Evolutionary conservation across 768 basidiomycete species (phyloP).

Genomic region (Leccinum boreale): DNA sequence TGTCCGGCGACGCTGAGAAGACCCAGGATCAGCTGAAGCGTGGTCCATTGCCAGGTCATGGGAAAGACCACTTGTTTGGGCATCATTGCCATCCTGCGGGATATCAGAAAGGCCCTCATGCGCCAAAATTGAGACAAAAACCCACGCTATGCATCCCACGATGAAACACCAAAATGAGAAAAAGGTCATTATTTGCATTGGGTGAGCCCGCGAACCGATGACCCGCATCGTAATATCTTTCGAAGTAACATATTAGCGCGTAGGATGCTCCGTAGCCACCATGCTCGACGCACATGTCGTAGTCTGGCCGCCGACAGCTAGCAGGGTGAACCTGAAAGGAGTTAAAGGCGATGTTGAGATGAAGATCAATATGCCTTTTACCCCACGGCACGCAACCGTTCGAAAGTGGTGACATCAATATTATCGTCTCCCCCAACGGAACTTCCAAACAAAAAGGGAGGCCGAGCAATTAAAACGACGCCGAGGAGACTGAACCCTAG

Average conservation of each 20-base stretch:
- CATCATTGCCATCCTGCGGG: slow-evolving; percentile 9
- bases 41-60: slow-evolving; percentile 16
- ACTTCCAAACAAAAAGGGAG: slow-evolving; percentile 65
- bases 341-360: neutral
- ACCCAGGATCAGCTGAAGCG: slow-evolving; percentile 14
- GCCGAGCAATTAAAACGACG: slow-evolving; percentile 79
- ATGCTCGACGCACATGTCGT: slow-evolving; percentile 58
- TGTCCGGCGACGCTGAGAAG: slow-evolving; percentile 15
- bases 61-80: slow-evolving; percentile 14
- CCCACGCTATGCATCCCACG: slow-evolving; percentile 11
- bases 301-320: slow-evolving; percentile 64
- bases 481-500: slow-evolving; percentile 67
- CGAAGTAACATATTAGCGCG: neutral
- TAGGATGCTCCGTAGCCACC: neutral
- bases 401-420: slow-evolving; percentile 15
- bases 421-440: neutral
- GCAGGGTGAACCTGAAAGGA: slow-evolving; percentile 48
- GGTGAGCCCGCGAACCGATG: slow-evolving; percentile 73
- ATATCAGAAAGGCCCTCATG: neutral
- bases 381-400: slow-evolving; percentile 60
- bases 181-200: slow-evolving; percentile 67
- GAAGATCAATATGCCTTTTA: slow-evolving; percentile 21
- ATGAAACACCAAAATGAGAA: slow-evolving; percentile 58
- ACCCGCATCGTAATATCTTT: slow-evolving; percentile 54
- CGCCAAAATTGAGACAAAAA: neutral